Base-by-base conservation (phyloP, 352 stramenopile species). In the Phytopythium aichiense region DNA sequence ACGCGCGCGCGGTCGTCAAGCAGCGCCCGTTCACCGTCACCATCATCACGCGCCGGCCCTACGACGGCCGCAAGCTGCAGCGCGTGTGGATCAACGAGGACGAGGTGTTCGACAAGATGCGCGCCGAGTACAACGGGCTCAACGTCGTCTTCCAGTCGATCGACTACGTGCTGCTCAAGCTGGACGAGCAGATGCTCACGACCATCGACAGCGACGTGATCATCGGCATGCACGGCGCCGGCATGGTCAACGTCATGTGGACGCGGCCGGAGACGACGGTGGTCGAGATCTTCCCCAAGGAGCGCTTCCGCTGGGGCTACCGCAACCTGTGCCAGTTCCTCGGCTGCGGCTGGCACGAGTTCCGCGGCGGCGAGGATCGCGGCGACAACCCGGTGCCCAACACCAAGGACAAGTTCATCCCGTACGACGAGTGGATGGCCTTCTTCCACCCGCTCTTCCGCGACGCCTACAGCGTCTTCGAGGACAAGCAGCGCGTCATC, bases 191-290 rank as follows among this genome's bases (percentile, higher is more conserved):
- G 62, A 94, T 94, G 73, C 61, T 60, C 9, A 64, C 75, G n/a
- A 82, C 83, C 22, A 64, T 84, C 12, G 66, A 83, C 22, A 92
- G 83, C 51, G 83, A 91, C 58, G 72, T 94, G 40, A 78, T 94
- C 30, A 84, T 94, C 50, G 75, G 83, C 9, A 94, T 92, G 85
- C 85, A 94, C 58, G 85, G 85, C 48, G 85, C 85, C 23, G 85
- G 85, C 25, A 76, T 94, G 55, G 81, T 91, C 4, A 94, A 94
- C 53, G 74, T 92, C 0, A n/a, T 87, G 0, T 94, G 83, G 78
- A 62, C 80, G 15, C 71, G 73, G 7, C 80, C 80, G 0, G 60
- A 65, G 60, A 88, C 78, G 23, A 67, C 68, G 5, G 66, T 94
- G 12, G 23, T 94, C 23, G 85, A 94, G 64, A 92, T 94, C 61